Percentiles rank a stretch among this genome's conserved stretches.
These are phyloP conservation scores for Gynochthodes officinalis DNA, from an alignment of 257 asterid species.

Conservation along the genomic window DNA sequence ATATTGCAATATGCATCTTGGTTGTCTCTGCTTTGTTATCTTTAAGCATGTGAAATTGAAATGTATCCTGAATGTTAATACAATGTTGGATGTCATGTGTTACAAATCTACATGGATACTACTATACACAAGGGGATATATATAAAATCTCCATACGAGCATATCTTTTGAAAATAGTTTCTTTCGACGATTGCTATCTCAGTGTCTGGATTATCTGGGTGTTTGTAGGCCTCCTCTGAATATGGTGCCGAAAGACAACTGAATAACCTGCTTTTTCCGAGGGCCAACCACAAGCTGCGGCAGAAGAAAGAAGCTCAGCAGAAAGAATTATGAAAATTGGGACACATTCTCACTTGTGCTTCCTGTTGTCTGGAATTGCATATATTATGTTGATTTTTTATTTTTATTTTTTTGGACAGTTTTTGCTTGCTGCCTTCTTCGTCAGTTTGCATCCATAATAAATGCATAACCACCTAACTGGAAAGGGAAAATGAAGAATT, in stretches of 20 bases:
- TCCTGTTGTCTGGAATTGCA: slow-evolving; percentile 38
- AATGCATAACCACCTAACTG: not conserved
- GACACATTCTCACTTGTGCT: slow-evolving; percentile 12
- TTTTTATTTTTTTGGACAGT: slow-evolving; percentile 17
- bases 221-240: slow-evolving; percentile 85
- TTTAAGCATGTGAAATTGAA: not conserved
- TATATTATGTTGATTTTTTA: slow-evolving; percentile 32
- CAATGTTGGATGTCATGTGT: not conserved
- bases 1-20: not conserved
- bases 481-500: too few species aligned
- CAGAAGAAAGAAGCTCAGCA: slow-evolving; percentile 83
- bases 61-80: not conserved
- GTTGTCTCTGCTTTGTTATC: not conserved
- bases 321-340: slow-evolving; percentile 54
- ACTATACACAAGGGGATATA: too few species aligned
- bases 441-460: not conserved
- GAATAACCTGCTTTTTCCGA: slow-evolving; percentile 68
- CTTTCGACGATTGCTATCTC: not conserved
- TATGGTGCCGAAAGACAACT: slow-evolving; percentile 89
- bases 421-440: too few species aligned
- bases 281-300: slow-evolving; percentile 57
- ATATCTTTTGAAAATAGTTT: not conserved
- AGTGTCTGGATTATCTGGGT: not conserved
- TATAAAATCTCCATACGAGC: too few species aligned
- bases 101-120: not conserved